Evolutionary conservation across 768 basidiomycete species (phyloP).

Genomic region (Dictyophora rubrovolvata): DNA sequence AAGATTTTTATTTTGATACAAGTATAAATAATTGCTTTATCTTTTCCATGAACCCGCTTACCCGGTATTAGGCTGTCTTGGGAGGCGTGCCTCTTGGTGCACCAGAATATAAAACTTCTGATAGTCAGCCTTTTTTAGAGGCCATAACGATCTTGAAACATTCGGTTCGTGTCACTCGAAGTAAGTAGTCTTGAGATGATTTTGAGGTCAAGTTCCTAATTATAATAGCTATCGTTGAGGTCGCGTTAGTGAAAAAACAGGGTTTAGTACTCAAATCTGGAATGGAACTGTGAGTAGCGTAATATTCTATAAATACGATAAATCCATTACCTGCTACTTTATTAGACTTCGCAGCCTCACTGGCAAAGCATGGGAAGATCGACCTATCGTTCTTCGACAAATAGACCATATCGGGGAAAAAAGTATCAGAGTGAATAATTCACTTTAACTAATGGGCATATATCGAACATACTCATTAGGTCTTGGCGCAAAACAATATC

Average conservation of each 20-base stretch:
- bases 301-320: neutral
- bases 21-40: conserved; percentile 26
- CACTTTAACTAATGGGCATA: neutral
- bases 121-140: conserved; percentile 67
- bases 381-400: conserved; percentile 75
- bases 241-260: conserved; percentile 52
- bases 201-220: neutral
- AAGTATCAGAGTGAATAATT: conserved; percentile 20
- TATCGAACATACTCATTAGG: conserved; percentile 28
- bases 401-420: conserved; percentile 88
- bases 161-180: conserved; percentile 63
- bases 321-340: neutral
- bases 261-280: conserved; percentile 64
- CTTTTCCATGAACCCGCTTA: neutral
- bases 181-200: conserved; percentile 26
- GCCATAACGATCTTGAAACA: conserved; percentile 64
- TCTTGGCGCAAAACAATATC: conserved; percentile 67
- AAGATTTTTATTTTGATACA: conserved; percentile 79
- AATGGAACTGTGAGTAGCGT: conserved; percentile 53
- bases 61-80: conserved; percentile 47
- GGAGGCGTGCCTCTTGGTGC: conserved; percentile 59
- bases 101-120: conserved; percentile 58
- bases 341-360: conserved; percentile 61
- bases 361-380: conserved; percentile 88
- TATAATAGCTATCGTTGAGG: conserved; percentile 60